Base-by-base conservation (phyloP, 352 stramenopile genomes). In the Pythium sukuiense region DNA sequence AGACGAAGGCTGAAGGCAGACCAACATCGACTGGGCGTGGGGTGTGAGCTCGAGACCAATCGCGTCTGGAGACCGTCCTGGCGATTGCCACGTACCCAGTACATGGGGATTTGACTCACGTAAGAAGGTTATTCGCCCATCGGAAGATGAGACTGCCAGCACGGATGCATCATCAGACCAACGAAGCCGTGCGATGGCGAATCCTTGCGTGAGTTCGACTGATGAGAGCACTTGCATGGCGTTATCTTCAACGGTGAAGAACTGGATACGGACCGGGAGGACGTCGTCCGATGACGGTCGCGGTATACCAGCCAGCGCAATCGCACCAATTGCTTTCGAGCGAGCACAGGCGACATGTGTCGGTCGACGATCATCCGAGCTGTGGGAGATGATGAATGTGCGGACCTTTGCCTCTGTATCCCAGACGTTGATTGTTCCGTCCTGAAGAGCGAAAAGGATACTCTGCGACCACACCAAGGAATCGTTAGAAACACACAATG, bases 361-460 rank as follows among this genome's bases (percentile, higher is more conserved):
- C 11, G 65, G 65, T 1, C 59, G 20, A 12, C 55, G 43, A 6
- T 72, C 65, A 35, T 58, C 55, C 2, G 59, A 49, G 41, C 56
- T 67, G 53, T 63, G 63, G 12, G 59, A 60, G 35, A 65, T 73
- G 24, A 63, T 68, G 35, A 69, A 69, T 1, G 61, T 65, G 20
- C 60, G 55, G 11, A 27, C 3, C 6, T 63, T 56, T 1, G 48
- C 33, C 3, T 45, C 12, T 1, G 56, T 59, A 26, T 73, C 61
- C 67, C 67, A 73, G 6, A 73, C 43, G 20, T 60, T 64, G 46
- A 73, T 53, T 3, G 67, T 62, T 9, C 67, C 61, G 26, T 73
- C 67, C 53, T 69, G 33, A 0, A 73, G 48, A 29, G 67, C 67
- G 16, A 66, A 69, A 6, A 73, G 32, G 2, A 73, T 39, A 26